Conservation (phyloP, 1,139 yeast species). For the Debaryomyces coudertii region DNA sequence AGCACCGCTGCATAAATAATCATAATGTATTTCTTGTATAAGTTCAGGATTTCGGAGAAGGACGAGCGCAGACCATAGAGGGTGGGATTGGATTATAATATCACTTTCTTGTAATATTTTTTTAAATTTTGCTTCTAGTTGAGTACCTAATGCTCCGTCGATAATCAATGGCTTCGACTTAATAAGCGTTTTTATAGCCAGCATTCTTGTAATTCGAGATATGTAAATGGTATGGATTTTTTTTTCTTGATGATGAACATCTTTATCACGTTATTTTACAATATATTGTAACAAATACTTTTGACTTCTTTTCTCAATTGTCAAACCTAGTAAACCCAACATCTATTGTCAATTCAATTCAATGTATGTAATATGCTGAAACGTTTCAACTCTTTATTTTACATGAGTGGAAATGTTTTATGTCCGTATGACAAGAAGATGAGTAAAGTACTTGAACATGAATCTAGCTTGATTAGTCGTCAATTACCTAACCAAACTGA, state of each 20-base stretch:
- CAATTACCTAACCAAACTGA: too few relatives aligned
- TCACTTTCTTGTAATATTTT: neutral
- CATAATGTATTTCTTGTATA: slow-evolving; percentile 52
- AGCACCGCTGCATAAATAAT: slow-evolving; percentile 58
- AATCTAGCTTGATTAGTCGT: neutral
- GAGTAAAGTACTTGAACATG: neutral
- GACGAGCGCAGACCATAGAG: slow-evolving; percentile 66
- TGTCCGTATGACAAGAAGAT: neutral
- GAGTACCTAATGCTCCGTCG: slow-evolving; percentile 40
- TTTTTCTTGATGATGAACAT: too few relatives aligned
- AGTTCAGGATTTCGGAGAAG: slow-evolving; percentile 49
- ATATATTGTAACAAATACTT: too few relatives aligned
- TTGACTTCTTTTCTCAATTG: too few relatives aligned
- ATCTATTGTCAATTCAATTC: too few relatives aligned
- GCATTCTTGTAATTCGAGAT: neutral
- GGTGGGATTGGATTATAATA: slow-evolving; percentile 18
- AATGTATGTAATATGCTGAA: too few relatives aligned
- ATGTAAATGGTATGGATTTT: neutral
- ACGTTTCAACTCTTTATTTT: too few relatives aligned
- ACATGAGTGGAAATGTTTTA: neutral
- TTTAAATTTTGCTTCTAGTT: slow-evolving; percentile 22
- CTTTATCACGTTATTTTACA: too few relatives aligned
- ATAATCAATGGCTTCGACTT: slow-evolving; percentile 15
- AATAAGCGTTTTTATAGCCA: neutral
- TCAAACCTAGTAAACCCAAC: too few relatives aligned